Conservation (phyloP, 169 alveolate genomes). For the Plasmodium gallinaceum region DNA sequence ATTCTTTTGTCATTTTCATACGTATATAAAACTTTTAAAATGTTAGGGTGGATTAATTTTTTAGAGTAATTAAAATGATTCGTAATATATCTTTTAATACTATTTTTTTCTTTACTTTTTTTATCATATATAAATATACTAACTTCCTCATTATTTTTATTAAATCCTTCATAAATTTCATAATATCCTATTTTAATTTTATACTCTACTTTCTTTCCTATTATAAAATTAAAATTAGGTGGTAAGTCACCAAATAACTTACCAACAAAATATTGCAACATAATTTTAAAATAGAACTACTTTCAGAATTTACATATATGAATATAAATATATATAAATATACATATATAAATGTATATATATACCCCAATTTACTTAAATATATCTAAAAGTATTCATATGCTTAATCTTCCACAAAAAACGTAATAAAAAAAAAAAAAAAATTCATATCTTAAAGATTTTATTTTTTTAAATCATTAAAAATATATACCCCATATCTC, state of each 20-base stretch:
- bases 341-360: too few relatives aligned
- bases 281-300: background rate
- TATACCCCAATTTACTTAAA: too few relatives aligned
- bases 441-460: background rate
- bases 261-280: slow-evolving; percentile 64
- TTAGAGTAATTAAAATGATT: slow-evolving; percentile 78
- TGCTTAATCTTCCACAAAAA: too few relatives aligned
- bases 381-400: too few relatives aligned
- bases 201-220: slow-evolving; percentile 43
- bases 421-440: background rate
- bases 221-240: slow-evolving; percentile 39
- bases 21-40: slow-evolving; percentile 80
- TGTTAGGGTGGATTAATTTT: slow-evolving; percentile 81
- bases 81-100: slow-evolving; percentile 77
- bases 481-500: too few relatives aligned
- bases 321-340: too few relatives aligned
- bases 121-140: slow-evolving; percentile 68
- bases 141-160: slow-evolving; percentile 58
- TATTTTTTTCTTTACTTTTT: slow-evolving; percentile 34
- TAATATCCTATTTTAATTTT: slow-evolving; percentile 26
- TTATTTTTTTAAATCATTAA: too few relatives aligned
- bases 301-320: too few relatives aligned
- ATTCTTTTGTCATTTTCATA: slow-evolving; percentile 80
- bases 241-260: slow-evolving; percentile 70
- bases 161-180: slow-evolving; percentile 37